Evolutionary conservation across 2,329 filamentous ascomycete genomes (phyloP), one percentile per base, ranked within the genome.

Genomic region (Thermothelomyces thermophilus): DNA sequence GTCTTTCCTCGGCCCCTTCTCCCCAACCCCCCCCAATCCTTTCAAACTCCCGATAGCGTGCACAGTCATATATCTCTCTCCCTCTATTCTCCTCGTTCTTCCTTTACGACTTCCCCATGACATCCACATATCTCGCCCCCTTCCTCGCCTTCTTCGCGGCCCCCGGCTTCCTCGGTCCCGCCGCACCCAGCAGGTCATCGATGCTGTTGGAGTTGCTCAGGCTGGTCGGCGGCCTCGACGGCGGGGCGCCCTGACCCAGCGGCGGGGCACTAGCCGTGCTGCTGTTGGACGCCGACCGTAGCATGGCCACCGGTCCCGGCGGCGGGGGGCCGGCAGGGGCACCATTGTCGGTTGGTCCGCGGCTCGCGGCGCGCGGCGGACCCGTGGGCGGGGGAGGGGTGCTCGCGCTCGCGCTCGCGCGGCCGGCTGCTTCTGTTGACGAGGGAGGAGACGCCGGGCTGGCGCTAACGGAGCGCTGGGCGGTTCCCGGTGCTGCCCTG

Each of bases 191-290:
- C 55, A 98, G 72, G 66, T 98, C 93, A 61, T 98, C 93, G 63
- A 98, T 94, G 60, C 86, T 93, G 67, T 84, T 94, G n/a, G 89
- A 88, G 63, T 88, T 89, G 68, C 88, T 94, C 76, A 95, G 83
- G 55, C 87, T 85, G 3, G 89, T 95, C 5, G 80, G 69, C 4
- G 90, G 90, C 54, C 86, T 73, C 62, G 33, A 17, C 3, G 82
- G 80, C 9, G 33, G 6, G 33, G 33, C 16, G 16, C 16, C 33
- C 17, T 33, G 24, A 2, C 43, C 37, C 22, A 46, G 24, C 10
- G 83, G 83, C n/a, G 70, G 68, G 57, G 67, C 73, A 67, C 61
- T 65, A 58, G 63, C 58, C 20, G 64, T 66, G 58, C 73, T 78
- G 17, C 68, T 68, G 51, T 67, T 72, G 13, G 76, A 79, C 16